Evolutionary conservation across 2,329 filamentous ascomycete species (phyloP), one percentile per base, ranked within the genome.

Genomic region (Lecanicillium sp.): DNA sequence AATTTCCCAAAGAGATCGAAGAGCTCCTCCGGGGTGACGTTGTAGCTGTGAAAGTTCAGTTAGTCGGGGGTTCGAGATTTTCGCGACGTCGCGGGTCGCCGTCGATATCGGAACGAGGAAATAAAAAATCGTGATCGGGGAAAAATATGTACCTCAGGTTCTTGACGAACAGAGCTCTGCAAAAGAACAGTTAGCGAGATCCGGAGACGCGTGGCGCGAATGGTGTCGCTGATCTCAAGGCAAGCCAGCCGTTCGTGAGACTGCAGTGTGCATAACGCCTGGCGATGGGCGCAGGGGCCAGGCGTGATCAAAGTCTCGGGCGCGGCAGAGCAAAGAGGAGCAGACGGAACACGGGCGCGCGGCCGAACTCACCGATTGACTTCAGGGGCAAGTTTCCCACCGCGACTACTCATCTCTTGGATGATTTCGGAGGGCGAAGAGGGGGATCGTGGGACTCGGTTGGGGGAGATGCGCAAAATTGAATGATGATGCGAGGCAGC

Each of bases 1-100:
- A 95, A 96, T 74, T 95, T 95, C 69, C 88, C 90, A 75, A 98
- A 98, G 67, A 98, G 87, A 67, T 96, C 91, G 73, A 96, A 98
- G 58, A 98, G 83, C 73, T 97, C 90, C 73, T 96, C 90, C 63
- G 91, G 86, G 64, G 90, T 93, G 65, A 98, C 90, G 86, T 94
- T 95, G 82, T 96, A 97, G 86, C 90, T 95, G 56, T 37, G 61
- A 45, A 39, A 19, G n/a, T 5, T 39, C 36, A 39, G 36, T 39
- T 10, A 20, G 20, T 20, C 8, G 17, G 5, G 5, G 36, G 20
- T 39, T 19, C 3, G 17, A 21, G 21, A 24, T 45, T 43, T 37
- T 36, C 23, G 17, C 12, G 36, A 5, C 19, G 5, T 20, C 36
- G 36, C 17, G 20, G 36, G 14, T 19, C n/a, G 10, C 12, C 20